Percentiles rank a stretch among this genome's conserved stretches.
These are phyloP conservation scores for Nemania bipapillata DNA, from an alignment of 2,329 filamentous ascomycete genomes.

Conservation along the genomic window DNA sequence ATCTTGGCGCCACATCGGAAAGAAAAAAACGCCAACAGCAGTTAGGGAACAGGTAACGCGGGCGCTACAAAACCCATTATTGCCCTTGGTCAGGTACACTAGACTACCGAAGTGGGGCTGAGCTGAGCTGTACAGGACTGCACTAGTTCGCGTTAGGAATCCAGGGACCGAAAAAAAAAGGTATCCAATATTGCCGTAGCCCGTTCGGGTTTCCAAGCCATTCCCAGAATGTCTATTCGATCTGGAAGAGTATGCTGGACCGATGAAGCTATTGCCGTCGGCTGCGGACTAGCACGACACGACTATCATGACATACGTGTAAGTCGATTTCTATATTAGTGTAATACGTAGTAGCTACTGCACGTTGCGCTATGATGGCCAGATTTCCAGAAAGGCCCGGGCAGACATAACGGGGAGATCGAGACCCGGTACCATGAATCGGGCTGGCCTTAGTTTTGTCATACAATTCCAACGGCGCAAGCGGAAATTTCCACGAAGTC, in stretches of 20 bases:
- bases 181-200: background rate
- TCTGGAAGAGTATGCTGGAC: conserved; percentile 3
- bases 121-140: conserved; percentile 18
- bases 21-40: conserved; percentile 21
- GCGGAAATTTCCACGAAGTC: conserved; percentile 2
- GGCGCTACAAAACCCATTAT: conserved; percentile 15
- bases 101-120: conserved; percentile 5
- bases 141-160: conserved; percentile 9
- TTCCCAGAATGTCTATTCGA: conserved; percentile 1
- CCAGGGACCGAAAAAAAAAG: conserved; percentile 12
- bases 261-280: conserved; percentile 11
- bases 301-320: background rate
- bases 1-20: conserved; percentile 23
- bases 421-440: background rate
- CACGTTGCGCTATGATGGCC: conserved; percentile 11
- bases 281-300: conserved; percentile 5
- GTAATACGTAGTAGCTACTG: background rate
- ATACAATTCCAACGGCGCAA: background rate
- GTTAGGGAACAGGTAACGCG: background rate
- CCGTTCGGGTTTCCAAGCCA: background rate
- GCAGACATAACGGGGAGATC: background rate
- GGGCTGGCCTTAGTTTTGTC: background rate
- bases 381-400: background rate
- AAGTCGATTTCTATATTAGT: conserved; percentile 8
- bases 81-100: conserved; percentile 10